Percentiles rank a stretch among this genome's conserved stretches.
Evolutionary conservation across 164 flowering plant species (phyloP).

Genomic region (Cinnamomum chago): DNA sequence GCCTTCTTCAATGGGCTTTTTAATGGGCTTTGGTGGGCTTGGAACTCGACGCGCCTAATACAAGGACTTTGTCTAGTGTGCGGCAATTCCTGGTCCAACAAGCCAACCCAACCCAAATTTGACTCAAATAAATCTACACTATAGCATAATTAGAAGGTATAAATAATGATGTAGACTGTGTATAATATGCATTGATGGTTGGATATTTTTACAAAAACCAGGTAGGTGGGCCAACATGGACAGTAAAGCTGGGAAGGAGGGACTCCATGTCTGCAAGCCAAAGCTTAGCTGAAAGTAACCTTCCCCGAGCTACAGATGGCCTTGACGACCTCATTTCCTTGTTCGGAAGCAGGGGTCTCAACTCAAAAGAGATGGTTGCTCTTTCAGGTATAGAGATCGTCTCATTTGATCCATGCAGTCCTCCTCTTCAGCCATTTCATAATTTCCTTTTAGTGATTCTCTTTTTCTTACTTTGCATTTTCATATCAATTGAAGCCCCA

Average conservation of each 20-base stretch:
- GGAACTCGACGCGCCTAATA: too few species aligned
- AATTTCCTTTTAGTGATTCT: background rate
- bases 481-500: background rate
- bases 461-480: background rate
- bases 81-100: background rate
- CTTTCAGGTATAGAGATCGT: constrained; percentile 27
- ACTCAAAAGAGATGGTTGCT: constrained; percentile 41
- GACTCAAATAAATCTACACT: background rate
- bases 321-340: constrained; percentile 18
- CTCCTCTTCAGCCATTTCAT: background rate
- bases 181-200: background rate
- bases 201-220: background rate
- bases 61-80: too few species aligned
- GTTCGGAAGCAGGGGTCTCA: constrained; percentile 28
- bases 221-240: constrained; percentile 49
- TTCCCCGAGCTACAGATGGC: constrained; percentile 21
- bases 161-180: too few species aligned
- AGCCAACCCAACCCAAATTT: background rate
- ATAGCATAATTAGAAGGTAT: background rate
- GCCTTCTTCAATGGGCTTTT: background rate
- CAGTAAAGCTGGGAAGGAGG: constrained; percentile 43
- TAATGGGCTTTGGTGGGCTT: background rate
- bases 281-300: constrained; percentile 21
- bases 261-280: constrained; percentile 38
- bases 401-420: background rate